phyloP scores from a whole-genome alignment of 345 rosid species.

The Firmiana major region DNA sequence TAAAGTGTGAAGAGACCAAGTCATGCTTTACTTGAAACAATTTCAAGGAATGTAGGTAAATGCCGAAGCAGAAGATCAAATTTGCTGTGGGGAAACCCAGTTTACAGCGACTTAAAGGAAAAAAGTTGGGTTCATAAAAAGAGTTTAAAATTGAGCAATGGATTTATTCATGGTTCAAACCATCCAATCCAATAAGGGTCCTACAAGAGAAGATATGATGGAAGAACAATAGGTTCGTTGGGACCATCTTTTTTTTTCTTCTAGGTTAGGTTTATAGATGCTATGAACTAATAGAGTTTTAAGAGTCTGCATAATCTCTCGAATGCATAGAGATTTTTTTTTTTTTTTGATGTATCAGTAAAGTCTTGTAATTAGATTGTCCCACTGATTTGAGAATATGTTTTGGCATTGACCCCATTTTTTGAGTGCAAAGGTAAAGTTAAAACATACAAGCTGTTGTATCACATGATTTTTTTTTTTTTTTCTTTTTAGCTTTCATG shows the following conservation, averaged over 20 bases:
- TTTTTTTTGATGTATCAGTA: not conserved
- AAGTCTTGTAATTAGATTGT: not conserved
- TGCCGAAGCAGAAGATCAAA: not conserved
- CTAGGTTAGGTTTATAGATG: not conserved
- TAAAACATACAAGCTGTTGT: not conserved
- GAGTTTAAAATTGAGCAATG: not conserved
- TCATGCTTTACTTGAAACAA: not conserved
- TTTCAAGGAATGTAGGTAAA: not conserved
- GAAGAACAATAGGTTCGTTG: not conserved
- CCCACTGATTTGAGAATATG: slow-evolving; percentile 1
- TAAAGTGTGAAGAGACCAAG: not conserved
- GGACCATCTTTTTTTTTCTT: not conserved
- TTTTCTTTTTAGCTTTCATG: not conserved
- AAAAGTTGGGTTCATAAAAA: not conserved
- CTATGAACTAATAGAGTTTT: not conserved
- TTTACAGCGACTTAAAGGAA: not conserved
- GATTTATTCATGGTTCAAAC: not conserved
- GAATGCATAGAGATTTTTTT: not conserved
- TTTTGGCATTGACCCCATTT: not conserved
- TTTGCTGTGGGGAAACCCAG: not conserved
- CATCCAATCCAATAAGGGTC: slow-evolving; percentile 4
- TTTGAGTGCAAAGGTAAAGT: not conserved
- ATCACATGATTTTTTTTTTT: not conserved
- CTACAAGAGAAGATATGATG: not conserved
- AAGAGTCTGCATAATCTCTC: not conserved